phyloP scores from a whole-genome alignment of 441 rosid genomes.

The Euphorbia celastroides region DNA sequence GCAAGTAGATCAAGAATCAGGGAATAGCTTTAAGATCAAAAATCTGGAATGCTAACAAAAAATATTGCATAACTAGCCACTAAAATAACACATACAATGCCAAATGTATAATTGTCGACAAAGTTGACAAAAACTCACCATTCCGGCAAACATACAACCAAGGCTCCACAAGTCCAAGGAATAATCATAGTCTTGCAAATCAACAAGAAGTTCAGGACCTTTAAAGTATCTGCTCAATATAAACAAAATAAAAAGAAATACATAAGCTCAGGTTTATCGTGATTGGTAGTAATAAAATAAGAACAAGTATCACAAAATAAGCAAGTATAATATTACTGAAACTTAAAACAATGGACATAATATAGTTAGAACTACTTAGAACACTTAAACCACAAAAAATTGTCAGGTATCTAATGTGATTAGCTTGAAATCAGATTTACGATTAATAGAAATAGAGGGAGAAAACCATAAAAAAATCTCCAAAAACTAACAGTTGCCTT shows the following conservation, averaged over 20 bases:
- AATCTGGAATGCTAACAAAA: not conserved
- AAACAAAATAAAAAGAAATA: not conserved
- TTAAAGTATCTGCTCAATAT: slow-evolving; percentile 67
- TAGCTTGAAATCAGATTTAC: no score
- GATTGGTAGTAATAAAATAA: not conserved
- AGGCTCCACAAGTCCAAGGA: slow-evolving; percentile 98
- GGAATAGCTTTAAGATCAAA: slow-evolving; percentile 10
- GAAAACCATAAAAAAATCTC: not conserved
- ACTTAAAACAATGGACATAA: no score
- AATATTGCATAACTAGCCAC: not conserved
- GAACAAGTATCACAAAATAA: not conserved
- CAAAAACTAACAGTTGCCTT: not conserved
- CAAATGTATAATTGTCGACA: no score
- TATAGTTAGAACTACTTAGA: no score
- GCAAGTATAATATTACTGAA: no score
- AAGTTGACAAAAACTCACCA: slow-evolving; percentile 69
- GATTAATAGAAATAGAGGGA: no score
- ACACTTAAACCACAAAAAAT: no score
- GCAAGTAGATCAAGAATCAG: slow-evolving; percentile 26
- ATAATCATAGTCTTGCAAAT: slow-evolving; percentile 95
- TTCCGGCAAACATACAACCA: slow-evolving; percentile 99
- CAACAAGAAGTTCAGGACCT: slow-evolving; percentile 97
- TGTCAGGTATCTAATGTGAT: no score
- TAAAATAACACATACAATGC: no score
- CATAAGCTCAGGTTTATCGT: not conserved